Percentiles rank a stretch among this genome's conserved stretches.
phyloP scores from a whole-genome alignment of 148 eudicot genomes.

The Silene latifolia region DNA sequence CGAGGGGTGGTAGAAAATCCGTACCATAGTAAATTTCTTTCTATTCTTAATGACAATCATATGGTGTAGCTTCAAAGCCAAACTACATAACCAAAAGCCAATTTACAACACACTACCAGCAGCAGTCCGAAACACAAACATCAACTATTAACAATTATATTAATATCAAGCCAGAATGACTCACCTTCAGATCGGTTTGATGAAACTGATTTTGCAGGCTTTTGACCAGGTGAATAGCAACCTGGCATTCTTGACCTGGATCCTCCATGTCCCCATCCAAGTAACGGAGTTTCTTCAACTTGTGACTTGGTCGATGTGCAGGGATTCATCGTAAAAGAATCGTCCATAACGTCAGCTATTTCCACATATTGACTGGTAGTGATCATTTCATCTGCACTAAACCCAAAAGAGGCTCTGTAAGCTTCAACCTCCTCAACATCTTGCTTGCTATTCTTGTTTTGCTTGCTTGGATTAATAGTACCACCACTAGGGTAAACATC shows the following conservation, averaged over 20 bases:
- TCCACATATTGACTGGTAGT: slow-evolving; percentile 87
- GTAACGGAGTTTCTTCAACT: slow-evolving; percentile 35
- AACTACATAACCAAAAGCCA: too few species aligned
- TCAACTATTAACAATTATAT: background rate
- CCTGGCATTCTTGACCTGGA: slow-evolving; percentile 29
- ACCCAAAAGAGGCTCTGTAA: slow-evolving; percentile 98
- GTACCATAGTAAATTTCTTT: too few species aligned
- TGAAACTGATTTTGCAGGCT: slow-evolving; percentile 35
- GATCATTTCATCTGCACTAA: slow-evolving; percentile 96
- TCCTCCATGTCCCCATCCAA: slow-evolving; percentile 34
- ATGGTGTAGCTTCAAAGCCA: too few species aligned
- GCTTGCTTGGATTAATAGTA: slow-evolving; percentile 57
- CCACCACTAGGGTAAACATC: slow-evolving; percentile 65
- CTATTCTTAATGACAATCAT: too few species aligned
- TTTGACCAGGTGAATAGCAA: slow-evolving; percentile 31
- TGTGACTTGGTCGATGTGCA: slow-evolving; percentile 44
- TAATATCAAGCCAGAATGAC: slow-evolving; percentile 11
- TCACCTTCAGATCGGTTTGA: slow-evolving; percentile 48
- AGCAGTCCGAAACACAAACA: background rate
- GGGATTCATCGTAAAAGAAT: slow-evolving; percentile 66
- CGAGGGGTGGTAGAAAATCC: too few species aligned
- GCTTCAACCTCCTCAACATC: slow-evolving; percentile 95
- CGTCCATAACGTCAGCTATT: slow-evolving; percentile 77
- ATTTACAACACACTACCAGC: too few species aligned
- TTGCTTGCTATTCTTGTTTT: slow-evolving; percentile 54